Base-by-base conservation (phyloP, 768 basidiomycete genomes). In the Cystobasidium ongulense region DNA sequence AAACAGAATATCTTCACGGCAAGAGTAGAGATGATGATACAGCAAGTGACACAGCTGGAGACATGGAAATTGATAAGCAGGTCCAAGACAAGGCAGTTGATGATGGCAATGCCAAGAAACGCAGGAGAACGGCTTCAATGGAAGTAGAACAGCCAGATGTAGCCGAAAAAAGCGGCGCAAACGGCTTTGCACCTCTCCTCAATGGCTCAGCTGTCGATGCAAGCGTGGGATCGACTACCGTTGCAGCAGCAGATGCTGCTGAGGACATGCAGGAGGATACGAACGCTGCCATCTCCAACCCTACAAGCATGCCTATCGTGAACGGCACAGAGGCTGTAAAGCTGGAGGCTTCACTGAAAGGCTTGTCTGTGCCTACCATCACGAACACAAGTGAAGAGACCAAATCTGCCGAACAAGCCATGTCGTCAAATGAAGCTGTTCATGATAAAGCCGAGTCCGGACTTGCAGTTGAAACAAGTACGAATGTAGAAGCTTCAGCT, bases 121-220 rank as follows among this genome's bases (percentile, higher is more conserved):
- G 41, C 29, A 38, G 53, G 31, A 65, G 39, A 23, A 73, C 43
- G 25, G 64, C 29, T n/a, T 23, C 33, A 33, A 27, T 27, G 33
- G 73, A 61, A 17, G 53, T 39, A 59, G 66, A 61, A 68, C 7
- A 64, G 53, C 17, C 66, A 13, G 61, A 68, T 13, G 63, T 13
- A 65, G 10, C 27, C 7, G 66, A 52, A 3, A 7, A 11, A 2
- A 35, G 25, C n/a, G 18, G 7, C 18, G 70, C 59, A 41, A 27
- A 23, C 17, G 53, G 36, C 1, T 18, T 23, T 0, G 31, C 70
- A 0, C 23, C 57, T 31, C 10, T 52, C 10, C 18, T 54, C 17
- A 39, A 54, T 27, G 70, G 52, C 21, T n/a, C 25, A 36, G 27
- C 59, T 29, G 59, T 59, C 21, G 70, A 72, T 41, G 57, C 38